Conservation (phyloP, 2,329 filamentous ascomycete genomes). For the Nigrospora sphaerica region DNA sequence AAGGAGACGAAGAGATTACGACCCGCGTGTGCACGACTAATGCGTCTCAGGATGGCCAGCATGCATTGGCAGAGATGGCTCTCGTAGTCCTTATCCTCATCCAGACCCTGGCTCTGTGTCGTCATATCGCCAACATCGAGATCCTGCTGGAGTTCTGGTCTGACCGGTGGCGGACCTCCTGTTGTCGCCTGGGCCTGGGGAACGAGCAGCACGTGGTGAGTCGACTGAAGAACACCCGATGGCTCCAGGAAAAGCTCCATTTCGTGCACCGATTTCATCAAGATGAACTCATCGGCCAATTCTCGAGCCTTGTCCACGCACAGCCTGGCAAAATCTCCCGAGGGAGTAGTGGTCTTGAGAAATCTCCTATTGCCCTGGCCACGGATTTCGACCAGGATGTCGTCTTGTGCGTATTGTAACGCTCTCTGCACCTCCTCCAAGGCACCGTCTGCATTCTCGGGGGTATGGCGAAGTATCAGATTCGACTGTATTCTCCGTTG, state of each 20-base stretch:
- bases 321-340: not conserved
- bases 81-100: not conserved
- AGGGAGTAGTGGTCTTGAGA: not conserved
- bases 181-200: no score
- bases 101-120: not conserved
- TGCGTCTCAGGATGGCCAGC: not conserved
- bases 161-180: no score
- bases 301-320: constrained; percentile 2
- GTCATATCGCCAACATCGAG: not conserved
- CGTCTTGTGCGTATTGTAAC: no score
- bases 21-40: not conserved
- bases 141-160: no score
- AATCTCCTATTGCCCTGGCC: no score
- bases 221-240: no score
- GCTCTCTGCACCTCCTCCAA: no score
- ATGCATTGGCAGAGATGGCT: not conserved
- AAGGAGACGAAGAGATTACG: constrained; percentile 1
- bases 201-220: no score
- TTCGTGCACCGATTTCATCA: constrained; percentile 1
- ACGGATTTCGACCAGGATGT: no score
- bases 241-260: not conserved
- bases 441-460: no score
- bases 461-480: no score
- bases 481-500: no score
- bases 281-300: constrained; percentile 2